Conservation (phyloP, 2,329 filamentous ascomycete species). For the Monosporascus sp. region DNA sequence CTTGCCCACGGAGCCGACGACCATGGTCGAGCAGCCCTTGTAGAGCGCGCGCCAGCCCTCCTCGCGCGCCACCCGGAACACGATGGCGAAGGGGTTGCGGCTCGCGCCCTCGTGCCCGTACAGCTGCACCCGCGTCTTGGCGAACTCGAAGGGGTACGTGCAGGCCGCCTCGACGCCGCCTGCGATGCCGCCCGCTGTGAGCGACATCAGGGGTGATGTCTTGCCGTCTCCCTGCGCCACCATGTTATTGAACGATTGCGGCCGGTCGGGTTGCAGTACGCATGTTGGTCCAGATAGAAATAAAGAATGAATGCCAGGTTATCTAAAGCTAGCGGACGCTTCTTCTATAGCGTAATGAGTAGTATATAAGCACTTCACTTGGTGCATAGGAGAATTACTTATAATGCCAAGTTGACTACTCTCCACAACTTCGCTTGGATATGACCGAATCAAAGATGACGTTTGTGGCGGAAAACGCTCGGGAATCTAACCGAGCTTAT, state of each 20-base stretch:
- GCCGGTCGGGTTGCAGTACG: no score
- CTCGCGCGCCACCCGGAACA: conserved; percentile 46
- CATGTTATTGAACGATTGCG: conserved; percentile 18
- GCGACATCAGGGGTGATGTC: conserved; percentile 20
- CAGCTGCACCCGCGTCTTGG: conserved; percentile 56
- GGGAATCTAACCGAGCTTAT: background rate
- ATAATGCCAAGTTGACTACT: no score
- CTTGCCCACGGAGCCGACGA: conserved; percentile 56
- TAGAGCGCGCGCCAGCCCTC: conserved; percentile 55
- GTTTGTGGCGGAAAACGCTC: background rate
- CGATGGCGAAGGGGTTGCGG: conserved; percentile 51
- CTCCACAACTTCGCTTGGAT: no score
- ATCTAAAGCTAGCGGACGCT: no score
- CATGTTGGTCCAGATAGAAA: no score
- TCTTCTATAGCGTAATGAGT: no score
- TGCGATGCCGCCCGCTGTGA: conserved; percentile 26
- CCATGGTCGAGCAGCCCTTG: conserved; percentile 48
- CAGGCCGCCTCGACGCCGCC: conserved; percentile 27
- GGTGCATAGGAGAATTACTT: no score
- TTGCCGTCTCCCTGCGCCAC: conserved; percentile 20
- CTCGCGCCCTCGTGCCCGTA: conserved; percentile 31
- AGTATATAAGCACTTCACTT: no score
- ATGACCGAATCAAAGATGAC: no score
- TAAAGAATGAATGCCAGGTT: no score
- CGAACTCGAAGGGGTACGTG: conserved; percentile 58